These are phyloP conservation scores for Lentinula edodes DNA, from an alignment of 768 basidiomycete genomes.

Conservation along the genomic window DNA sequence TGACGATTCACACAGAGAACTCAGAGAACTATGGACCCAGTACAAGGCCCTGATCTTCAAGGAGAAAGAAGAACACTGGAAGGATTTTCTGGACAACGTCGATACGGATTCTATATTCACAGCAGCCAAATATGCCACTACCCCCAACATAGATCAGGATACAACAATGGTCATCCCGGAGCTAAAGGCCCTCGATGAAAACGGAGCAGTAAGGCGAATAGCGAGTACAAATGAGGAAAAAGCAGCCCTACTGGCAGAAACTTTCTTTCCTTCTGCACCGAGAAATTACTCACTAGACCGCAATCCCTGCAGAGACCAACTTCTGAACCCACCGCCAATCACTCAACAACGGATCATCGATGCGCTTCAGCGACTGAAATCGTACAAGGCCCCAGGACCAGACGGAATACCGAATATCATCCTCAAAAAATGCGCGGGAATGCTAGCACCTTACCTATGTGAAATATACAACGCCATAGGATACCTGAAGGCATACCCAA, in stretches of 20 bases:
- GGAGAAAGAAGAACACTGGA: conserved; percentile 19
- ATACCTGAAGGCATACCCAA: background rate
- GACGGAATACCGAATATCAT: conserved; percentile 4
- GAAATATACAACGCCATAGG: background rate
- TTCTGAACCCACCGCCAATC: background rate
- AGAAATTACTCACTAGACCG: background rate
- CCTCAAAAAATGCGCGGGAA: background rate
- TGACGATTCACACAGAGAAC: background rate
- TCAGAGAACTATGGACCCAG: background rate
- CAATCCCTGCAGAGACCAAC: conserved; percentile 7
- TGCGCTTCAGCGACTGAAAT: conserved; percentile 12
- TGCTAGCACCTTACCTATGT: background rate
- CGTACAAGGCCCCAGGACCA: conserved; percentile 17
- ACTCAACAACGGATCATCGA: conserved; percentile 1
- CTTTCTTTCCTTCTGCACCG: background rate
- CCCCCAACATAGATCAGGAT: too few relatives aligned
- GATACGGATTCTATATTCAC: conserved; percentile 13
- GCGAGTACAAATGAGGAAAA: background rate
- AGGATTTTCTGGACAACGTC: conserved; percentile 14
- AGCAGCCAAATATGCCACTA: conserved; percentile 1
- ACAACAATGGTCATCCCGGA: background rate
- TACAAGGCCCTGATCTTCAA: background rate
- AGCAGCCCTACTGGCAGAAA: background rate
- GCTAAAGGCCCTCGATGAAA: background rate
- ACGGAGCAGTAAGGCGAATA: background rate